Base-by-base conservation (phyloP, 1,284 basidiomycete genomes). In the Rugosomyces carneus region DNA sequence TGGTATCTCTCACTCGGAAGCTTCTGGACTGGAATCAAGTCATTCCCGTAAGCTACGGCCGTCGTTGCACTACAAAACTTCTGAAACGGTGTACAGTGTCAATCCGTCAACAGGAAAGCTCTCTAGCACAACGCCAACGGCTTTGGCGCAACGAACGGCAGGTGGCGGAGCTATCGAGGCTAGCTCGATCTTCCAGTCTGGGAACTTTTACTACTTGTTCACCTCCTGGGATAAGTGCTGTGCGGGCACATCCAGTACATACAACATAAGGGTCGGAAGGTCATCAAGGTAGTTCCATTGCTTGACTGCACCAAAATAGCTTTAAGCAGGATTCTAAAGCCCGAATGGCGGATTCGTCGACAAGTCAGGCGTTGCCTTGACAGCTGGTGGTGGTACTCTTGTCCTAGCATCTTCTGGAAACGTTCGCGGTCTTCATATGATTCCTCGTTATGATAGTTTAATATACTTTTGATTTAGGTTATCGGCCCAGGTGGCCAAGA, bases 181-280 rank as follows among this genome's bases (percentile, higher is more conserved):
- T 16, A 69, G 68, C 44, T 61, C 60, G 19, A 65, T 79, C 35
- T 76, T 60, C 62, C 68, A 76, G 52, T 56, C 62, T 48, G 67
- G 67, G 18, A 65, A 53, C 37, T 79, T 64, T 56, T 80, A 69
- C 58, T 80, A 80, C 53, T 65, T 81, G 24, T 81, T 80, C 60
- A 70, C 71, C 0, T 73, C 70, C 13, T 80, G 76, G 75, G 78
- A 78, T 53, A 64, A 60, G 1, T 80, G 78, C 60, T 81, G 79
- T 61, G 34, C 58, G 19, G 76, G 77, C 2, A 70, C 67, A 10
- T 64, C 59, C 8, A 75, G 74, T 57, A 80, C 76, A 0, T 80
- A 80, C 54, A 80, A 79, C 54, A 78, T 79, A 45, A 70, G 76
- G 11, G 78, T 80, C 21, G 73, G 73, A 9, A 68, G 78, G 21